These are phyloP conservation scores for Laetiporus sulphureus DNA, from an alignment of 1,284 basidiomycete genomes.

Conservation along the genomic window DNA sequence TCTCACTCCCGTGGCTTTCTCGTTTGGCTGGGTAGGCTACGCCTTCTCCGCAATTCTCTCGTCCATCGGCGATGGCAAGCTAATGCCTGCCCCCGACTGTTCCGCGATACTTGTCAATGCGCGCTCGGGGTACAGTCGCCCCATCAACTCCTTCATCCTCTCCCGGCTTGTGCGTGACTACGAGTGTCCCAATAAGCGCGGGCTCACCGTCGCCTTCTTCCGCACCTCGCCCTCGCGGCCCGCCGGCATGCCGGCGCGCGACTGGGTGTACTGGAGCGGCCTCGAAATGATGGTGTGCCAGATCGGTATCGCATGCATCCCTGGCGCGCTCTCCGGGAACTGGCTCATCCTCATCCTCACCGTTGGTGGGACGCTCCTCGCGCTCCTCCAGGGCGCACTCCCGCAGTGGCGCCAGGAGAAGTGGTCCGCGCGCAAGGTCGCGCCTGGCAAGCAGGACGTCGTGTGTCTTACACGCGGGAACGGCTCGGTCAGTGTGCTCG, in stretches of 20 bases:
- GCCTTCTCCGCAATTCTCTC: constrained; percentile 24
- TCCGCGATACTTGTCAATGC: constrained; percentile 22
- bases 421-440: constrained; percentile 20
- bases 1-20: constrained; percentile 29
- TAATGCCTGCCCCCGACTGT: constrained; percentile 26
- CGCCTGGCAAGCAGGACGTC: constrained; percentile 14
- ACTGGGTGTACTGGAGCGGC: constrained; percentile 25
- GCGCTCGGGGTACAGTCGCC: constrained; percentile 20
- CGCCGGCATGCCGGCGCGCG: constrained; percentile 18
- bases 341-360: constrained; percentile 27
- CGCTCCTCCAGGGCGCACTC: constrained; percentile 17
- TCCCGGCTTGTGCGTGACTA: constrained; percentile 26
- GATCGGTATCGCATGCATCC: constrained; percentile 23
- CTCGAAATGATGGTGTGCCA: constrained; percentile 21
- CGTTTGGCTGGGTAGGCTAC: constrained; percentile 33
- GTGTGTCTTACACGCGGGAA: constrained; percentile 27
- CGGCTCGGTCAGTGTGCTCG: constrained; percentile 24
- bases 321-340: constrained; percentile 18
- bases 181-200: constrained; percentile 12
- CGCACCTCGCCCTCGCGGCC: constrained; percentile 7
- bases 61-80: constrained; percentile 23
- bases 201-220: constrained; percentile 18
- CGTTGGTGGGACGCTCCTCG: constrained; percentile 21
- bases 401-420: constrained; percentile 28
- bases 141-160: constrained; percentile 26